Conservation (phyloP, 176 grass and related monocot genomes). For the Stipa capillata region DNA sequence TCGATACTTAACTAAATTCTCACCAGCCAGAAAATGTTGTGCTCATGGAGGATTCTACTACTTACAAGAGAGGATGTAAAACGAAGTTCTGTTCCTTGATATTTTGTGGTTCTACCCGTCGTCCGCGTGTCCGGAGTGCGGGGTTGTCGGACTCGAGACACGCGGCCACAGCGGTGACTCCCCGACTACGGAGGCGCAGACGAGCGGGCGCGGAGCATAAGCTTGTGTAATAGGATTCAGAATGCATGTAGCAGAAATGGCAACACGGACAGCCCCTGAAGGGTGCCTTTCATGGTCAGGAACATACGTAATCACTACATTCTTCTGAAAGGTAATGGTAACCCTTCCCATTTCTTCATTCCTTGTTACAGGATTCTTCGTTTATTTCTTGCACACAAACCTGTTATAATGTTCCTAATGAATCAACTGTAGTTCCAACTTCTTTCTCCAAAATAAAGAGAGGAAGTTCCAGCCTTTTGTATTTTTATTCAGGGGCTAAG, state of each 20-base stretch:
- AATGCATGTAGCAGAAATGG: not conserved
- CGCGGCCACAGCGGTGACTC: too few species aligned
- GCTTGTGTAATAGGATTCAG: not conserved
- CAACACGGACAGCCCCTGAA: not conserved
- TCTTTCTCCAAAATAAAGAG: not conserved
- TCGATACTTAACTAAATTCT: too few species aligned
- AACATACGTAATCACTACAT: not conserved
- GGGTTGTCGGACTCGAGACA: too few species aligned
- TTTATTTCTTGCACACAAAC: not conserved
- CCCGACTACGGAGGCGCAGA: too few species aligned
- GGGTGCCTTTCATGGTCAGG: not conserved
- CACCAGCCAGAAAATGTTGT: too few species aligned
- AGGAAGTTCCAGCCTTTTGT: not conserved
- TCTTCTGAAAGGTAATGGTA: not conserved
- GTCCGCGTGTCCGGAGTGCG: too few species aligned
- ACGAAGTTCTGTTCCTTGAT: too few species aligned
- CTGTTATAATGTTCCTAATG: too few species aligned
- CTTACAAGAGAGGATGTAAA: too few species aligned
- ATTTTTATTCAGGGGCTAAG: not conserved
- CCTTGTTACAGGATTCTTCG: not conserved
- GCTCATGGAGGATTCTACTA: too few species aligned
- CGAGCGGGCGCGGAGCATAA: too few species aligned
- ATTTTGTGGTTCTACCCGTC: too few species aligned
- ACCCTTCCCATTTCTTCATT: not conserved
- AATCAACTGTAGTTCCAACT: not conserved